Conservation (phyloP, 148 eudicot genomes). For the Agrostemma githago region DNA sequence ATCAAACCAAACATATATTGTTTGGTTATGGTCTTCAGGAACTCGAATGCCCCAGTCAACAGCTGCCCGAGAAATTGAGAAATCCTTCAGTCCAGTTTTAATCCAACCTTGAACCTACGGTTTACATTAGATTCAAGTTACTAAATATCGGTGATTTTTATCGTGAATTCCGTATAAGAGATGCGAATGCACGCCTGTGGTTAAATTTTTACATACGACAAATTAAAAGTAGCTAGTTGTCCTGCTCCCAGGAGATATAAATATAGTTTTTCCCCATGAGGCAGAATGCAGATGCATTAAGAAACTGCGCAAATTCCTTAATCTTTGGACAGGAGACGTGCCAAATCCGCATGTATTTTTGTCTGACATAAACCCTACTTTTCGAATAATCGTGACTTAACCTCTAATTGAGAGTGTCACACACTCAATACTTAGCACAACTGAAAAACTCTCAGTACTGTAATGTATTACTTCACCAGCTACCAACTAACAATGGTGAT, state of each 20-base stretch:
- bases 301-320: neutral
- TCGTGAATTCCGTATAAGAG: neutral
- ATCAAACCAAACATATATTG: slow-evolving; percentile 42
- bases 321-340: neutral
- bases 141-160: neutral
- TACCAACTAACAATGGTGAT: too few relatives aligned
- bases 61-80: slow-evolving; percentile 45
- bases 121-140: slow-evolving; percentile 6
- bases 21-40: slow-evolving; percentile 39
- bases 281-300: neutral
- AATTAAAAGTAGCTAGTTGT: too few relatives aligned
- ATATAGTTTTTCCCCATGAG: neutral
- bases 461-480: too few relatives aligned
- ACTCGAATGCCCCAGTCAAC: slow-evolving; percentile 51
- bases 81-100: slow-evolving; percentile 40
- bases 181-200: neutral
- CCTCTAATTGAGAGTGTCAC: too few relatives aligned
- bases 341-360: neutral
- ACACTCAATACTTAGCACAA: too few relatives aligned
- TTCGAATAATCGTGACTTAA: neutral
- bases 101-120: slow-evolving; percentile 46
- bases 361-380: neutral
- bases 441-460: too few relatives aligned
- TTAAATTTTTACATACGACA: neutral
- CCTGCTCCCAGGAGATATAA: too few relatives aligned